Evolutionary conservation across 352 stramenopile genomes (phyloP).

Genomic region (Phytopythium helicoides): DNA sequence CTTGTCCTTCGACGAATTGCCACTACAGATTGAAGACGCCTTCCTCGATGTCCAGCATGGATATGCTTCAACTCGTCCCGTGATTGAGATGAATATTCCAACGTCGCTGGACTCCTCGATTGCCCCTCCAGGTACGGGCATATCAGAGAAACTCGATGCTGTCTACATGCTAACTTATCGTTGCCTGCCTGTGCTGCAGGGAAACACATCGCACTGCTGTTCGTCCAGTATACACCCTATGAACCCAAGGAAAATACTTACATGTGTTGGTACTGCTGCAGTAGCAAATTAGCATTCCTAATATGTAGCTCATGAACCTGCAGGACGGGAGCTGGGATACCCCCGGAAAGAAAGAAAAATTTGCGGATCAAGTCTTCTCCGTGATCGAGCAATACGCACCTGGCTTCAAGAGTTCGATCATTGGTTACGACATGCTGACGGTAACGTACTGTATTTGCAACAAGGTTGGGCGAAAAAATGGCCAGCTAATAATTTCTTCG

Average conservation of each 20-base stretch:
- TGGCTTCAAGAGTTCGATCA: slow-evolving; percentile 80
- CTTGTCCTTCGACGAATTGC: too few relatives aligned
- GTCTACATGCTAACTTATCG: neutral
- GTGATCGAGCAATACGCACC: slow-evolving; percentile 87
- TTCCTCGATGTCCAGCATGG: slow-evolving; percentile 80
- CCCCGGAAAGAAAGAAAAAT: slow-evolving; percentile 72
- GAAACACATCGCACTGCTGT: slow-evolving; percentile 89
- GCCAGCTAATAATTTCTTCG: neutral
- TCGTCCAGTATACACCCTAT: slow-evolving; percentile 92
- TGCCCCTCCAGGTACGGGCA: slow-evolving; percentile 50
- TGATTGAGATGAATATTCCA: slow-evolving; percentile 92
- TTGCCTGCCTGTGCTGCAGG: slow-evolving; percentile 20
- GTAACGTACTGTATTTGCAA: slow-evolving; percentile 16
- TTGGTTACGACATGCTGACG: slow-evolving; percentile 87
- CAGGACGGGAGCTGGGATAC: slow-evolving; percentile 78
- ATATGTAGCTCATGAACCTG: too few relatives aligned
- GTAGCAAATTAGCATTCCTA: too few relatives aligned
- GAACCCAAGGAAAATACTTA: slow-evolving; percentile 49
- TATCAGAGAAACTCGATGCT: neutral
- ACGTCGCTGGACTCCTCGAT: slow-evolving; percentile 82
- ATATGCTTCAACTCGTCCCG: slow-evolving; percentile 61
- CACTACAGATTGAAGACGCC: slow-evolving; percentile 80
- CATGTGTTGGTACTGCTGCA: neutral
- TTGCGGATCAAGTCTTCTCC: slow-evolving; percentile 82
- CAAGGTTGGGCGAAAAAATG: neutral